Percentiles rank a stretch among this genome's conserved stretches.
These are phyloP conservation scores for Scenedesmus sp. DNA, from an alignment of 163 green algal genomes.

Conservation along the genomic window DNA sequence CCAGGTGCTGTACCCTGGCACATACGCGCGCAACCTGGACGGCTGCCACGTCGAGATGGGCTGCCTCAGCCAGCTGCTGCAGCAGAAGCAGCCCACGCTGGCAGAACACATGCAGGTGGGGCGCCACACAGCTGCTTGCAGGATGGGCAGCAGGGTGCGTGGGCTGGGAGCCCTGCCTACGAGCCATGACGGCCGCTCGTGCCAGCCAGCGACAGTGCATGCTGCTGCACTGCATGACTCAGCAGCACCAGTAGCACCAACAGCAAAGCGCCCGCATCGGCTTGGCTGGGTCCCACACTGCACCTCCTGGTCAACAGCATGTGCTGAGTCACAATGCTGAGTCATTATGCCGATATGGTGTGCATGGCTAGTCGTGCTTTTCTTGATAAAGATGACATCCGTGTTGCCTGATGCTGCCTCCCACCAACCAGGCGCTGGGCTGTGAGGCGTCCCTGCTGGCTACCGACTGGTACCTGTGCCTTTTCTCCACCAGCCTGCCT, in stretches of 20 bases:
- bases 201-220: too few relatives aligned
- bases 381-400: too few relatives aligned
- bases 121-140: neutral
- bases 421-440: constrained; percentile 45
- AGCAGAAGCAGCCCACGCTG: constrained; percentile 48
- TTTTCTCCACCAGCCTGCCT: constrained; percentile 81
- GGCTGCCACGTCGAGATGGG: constrained; percentile 92
- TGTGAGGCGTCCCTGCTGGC: constrained; percentile 60
- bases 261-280: neutral
- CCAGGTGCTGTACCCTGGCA: constrained; percentile 80
- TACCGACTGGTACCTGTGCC: constrained; percentile 76
- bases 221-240: too few relatives aligned
- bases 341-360: too few relatives aligned
- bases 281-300: neutral
- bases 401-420: neutral
- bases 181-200: neutral
- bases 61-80: constrained; percentile 56
- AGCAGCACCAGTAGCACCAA: neutral
- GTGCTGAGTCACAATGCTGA: neutral
- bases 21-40: constrained; percentile 79
- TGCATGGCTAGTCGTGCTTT: too few relatives aligned
- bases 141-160: too few relatives aligned
- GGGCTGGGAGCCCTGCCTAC: too few relatives aligned
- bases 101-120: constrained; percentile 42
- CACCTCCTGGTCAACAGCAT: neutral